Evolutionary conservation across 2,329 filamentous ascomycete species (phyloP), one percentile per base, ranked within the genome.

Genomic region (Hirsutella thompsonii): DNA sequence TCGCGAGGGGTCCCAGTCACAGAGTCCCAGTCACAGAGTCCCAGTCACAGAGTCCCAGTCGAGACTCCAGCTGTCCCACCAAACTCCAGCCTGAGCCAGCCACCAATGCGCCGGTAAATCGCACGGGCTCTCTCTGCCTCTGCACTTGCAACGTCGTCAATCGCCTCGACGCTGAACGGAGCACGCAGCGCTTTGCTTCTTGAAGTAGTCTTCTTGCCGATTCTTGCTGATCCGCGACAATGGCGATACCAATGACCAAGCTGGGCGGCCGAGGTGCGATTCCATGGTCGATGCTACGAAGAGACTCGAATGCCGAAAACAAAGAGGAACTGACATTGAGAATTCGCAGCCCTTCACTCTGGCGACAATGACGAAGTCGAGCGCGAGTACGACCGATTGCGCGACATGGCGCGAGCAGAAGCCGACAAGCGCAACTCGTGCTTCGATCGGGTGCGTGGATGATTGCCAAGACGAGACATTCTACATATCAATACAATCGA

Each of bases 321-420:
- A 11, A 9, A 14, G 13, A 8, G 19, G n/a, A n/a, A n/a, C 35
- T 36, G 35, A 36, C 21, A 23, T 11, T 26, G 23, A 28, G 14
- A 38, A 38, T 37, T 29, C 36, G 16, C 57, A 89, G 85, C 82
- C 61, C 86, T 90, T 68, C 85, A 81, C 62, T 81, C 87, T 59
- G 72, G 71, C 44, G 70, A 79, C 50, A 76, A 75, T 55, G 67
- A 67, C 50, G 72, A 80, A 44, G 70, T 77, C 42, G 89, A 96
- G 68, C 77, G 72, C 51, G 89, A 96, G 66, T 96, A 96, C 63
- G 89, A 96, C 59, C 83, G 86, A 41, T 74, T 96, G 36, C 86
- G 92, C 54, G 80, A 82, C 51, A 72, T 89, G 16, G 92, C 90
- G 16, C 79, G 85, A 47, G 71, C 79, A 53, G 89, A 94, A 69